Evolutionary conservation across 306 rosid species (phyloP), one percentile per base, ranked within the genome.

Genomic region (Coriaria nepalensis): DNA sequence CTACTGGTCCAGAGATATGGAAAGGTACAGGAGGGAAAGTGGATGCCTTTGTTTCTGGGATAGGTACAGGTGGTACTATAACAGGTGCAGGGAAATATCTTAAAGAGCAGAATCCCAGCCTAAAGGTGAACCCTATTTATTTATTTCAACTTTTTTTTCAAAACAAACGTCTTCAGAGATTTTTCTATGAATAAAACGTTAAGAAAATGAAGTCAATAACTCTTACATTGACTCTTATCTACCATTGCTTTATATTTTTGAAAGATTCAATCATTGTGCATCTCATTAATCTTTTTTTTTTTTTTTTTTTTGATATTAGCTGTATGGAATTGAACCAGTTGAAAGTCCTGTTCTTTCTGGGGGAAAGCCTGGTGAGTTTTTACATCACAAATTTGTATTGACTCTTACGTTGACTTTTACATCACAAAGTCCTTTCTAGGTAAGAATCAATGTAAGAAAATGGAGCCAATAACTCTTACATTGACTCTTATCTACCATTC

Each of bases 1-100:
- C 95, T 54, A 85, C 95, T 6, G 87, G 95, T 64, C 93, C 95
- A 5, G 87, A 80, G 73, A 80, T 85, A 47, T 85, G 95, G 93
- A 72, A 73, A 68, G 93, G 87, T 52, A 37, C 93, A 0, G 80
- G 62, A 11, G 80, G 76, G 61, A 85, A 76, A 60, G 44, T 81
- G 41, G 84, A 81, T 53, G 84, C 78, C 51, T 40, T 85, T 70
- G 77, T 85, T 43, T 68, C 80, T 39, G 93, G 95, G 68, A 69
- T 81, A 35, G 87, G 95, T 35, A 78, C 93, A 7, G 93, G 95
- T 37, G 95, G 93, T 52, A 85, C 93, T 36, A 69, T 81, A 58
- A 85, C 87, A 37, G 85, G 95, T 48, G 73, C 78, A 11, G 95
- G 95, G 60, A 85, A 78, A 57, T 81, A 45, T 71, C 84, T 85